Evolutionary conservation across 2,329 filamentous ascomycete species (phyloP), one percentile per base, ranked within the genome.

Genomic region (Colletotrichum noveboracense): DNA sequence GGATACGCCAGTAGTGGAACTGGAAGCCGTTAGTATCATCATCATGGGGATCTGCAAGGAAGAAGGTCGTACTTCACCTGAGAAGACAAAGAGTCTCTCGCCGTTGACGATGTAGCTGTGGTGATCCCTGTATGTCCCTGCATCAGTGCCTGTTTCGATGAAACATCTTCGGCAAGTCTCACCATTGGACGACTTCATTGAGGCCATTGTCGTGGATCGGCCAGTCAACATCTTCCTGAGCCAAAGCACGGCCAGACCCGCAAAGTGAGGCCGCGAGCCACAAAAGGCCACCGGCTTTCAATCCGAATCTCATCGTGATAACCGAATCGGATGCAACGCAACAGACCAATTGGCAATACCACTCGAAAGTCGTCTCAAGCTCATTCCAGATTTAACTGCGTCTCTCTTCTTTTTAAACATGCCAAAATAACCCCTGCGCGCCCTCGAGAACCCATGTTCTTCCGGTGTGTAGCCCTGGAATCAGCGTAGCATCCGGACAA

Each of bases 71-170:
- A 85, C 84, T 79, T 86, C 85, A 71, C 85, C 85, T 0, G 85
- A 87, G 65, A 87, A 87, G 26, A 87, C 79, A 74, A 87, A 87
- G 4, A 87, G 81, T 58, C 85, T 81, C 74, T 87, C 76, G 21
- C 84, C 85, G 16, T 86, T 85, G 43, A 87, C 79, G 14, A 81
- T 78, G 74, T 86, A 86, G 70, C 85, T 86, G 70, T 86, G 84
- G 32, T 85, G 83, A 16, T 87, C 85, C 85, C 85, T 86, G 36
- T 5, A 61, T n/a, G 24, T 36, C 21, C 21, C 34, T 64, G 34
- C 56, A 28, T 48, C n/a, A 62, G 28, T 52, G 32, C 60, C 10
- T 34, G 30, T 12, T 7, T 14, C 32, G 14, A 26, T 32, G n/a
- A 6, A 38, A 34, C 60, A 70, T 48, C 24, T 13, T n/a, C 38